Base-by-base conservation (phyloP, 768 basidiomycete species). In the Pholiota conissans region DNA sequence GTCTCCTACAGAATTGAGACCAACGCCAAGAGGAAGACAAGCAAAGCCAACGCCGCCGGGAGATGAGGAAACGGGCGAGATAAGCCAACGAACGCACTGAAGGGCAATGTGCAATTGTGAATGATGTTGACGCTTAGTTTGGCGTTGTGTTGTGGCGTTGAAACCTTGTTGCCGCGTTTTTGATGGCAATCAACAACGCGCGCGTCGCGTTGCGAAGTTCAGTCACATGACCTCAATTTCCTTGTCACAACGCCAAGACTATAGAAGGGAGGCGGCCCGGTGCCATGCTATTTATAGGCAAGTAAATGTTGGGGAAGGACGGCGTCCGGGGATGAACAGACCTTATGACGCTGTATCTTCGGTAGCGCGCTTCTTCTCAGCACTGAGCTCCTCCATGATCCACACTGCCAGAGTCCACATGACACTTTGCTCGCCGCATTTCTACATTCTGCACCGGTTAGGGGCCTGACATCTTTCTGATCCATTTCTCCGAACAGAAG, bases 151-250 rank as follows among this genome's bases (percentile, higher is more conserved):
- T 5, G 40, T 22, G 18, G 40, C 18, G 42, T 22, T 45, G 42
- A 24, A 45, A 24, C 42, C 13, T 4, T 3, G 16, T 7, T 24
- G 42, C 42, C 40, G 35, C 27, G 29, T 46, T 24, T 24, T 45
- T 20, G 53, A 42, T 40, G 46, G 48, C 54, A 47, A 58, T 62
- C 61, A 62, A 62, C 61, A 61, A 64, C 61, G 60, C 57, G 57
- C 46, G 48, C 46, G 26, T 54, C 53, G 63, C 58, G 60, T 59
- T 59, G 48, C 39, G 9, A 22, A n/a, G n/a, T n/a, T 54, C 2
- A 46, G 52, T 62, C 61, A 59, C 58, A 51, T 62, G 58, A 35
- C 14, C 8, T 14, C 2, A 16, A 29, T 35, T 26, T n/a, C 48
- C 24, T 37, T 24, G 26, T 14, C 32, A 5, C 27, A 5, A 20